Evolutionary conservation across 1,139 yeast genomes (phyloP), one percentile per base, ranked within the genome.

Genomic region (Sporopachydermia cereana): DNA sequence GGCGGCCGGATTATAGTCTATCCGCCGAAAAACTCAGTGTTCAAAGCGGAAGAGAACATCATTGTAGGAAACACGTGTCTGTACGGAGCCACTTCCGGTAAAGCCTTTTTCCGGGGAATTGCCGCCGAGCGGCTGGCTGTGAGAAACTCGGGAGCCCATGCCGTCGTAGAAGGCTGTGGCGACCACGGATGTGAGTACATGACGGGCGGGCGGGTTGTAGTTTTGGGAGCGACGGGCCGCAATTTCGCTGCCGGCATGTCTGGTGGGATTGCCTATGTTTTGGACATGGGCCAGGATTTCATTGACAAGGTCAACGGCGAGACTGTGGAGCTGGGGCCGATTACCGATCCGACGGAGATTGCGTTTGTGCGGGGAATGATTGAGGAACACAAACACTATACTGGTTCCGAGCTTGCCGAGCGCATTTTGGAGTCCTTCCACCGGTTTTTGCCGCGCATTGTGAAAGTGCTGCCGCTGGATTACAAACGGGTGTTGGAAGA

Each of bases 191-290:
- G 96, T 71, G 98, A 91, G 67, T 91, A 91, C 70, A 91, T 91
- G 98, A 88, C 97, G 57, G 97, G 98, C 64, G 98, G 98, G 63
- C 79, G 97, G 58, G 95, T 91, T 50, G 85, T 91, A 60, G 86
- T 91, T 46, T 75, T 91, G 55, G 96, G 97, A 44, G 68, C 79
- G 47, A 84, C 95, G 58, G 97, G 96, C 50, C 79, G 97, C 54
- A 84, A 88, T 70, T 91, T 91, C 64, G 97, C 96, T 42, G 96
- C 98, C 47, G 98, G 98, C 72, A 93, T 93, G 85, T 89, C 96
- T 57, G 98, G 98, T 67, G 98, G 98, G 77, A 91, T 91, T 63
- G 95, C 96, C 27, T 91, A 91, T 61, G 96, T 93, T 49, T 73
- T 89, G 57, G 95, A 89, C 58, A 84, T 91, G 74, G 96, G 93